phyloP scores from a whole-genome alignment of 2,329 filamentous ascomycete genomes.

The Hypoxylon sp. region DNA sequence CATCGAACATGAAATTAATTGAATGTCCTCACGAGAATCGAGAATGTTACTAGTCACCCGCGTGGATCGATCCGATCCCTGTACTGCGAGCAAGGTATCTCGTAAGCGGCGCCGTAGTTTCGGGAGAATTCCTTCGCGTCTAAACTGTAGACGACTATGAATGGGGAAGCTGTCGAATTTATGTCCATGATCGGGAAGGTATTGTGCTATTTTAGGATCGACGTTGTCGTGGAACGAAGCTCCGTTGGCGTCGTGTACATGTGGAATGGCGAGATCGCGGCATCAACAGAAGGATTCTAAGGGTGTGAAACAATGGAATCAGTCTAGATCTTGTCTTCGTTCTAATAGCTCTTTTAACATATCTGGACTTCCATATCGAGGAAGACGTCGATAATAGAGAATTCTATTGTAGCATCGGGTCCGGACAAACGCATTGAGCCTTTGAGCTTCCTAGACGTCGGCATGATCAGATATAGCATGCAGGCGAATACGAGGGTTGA shows the following conservation, averaged over 20 bases:
- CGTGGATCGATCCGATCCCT: neutral
- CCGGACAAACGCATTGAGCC: neutral
- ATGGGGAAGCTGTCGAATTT: constrained; percentile 2
- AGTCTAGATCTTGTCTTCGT: constrained; percentile 7
- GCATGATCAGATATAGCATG: neutral
- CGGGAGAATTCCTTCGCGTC: constrained; percentile 16
- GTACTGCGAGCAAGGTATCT: too few species aligned
- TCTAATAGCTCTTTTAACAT: neutral
- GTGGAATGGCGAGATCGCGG: neutral
- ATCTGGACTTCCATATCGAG: neutral
- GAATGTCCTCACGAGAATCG: constrained; percentile 2
- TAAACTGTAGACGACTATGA: neutral
- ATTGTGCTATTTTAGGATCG: constrained; percentile 25
- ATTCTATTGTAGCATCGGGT: neutral
- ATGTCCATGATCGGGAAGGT: neutral
- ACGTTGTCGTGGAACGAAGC: constrained; percentile 10
- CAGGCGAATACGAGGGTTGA: constrained; percentile 20
- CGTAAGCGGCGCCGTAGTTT: neutral
- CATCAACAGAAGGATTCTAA: constrained; percentile 5
- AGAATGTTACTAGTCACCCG: constrained; percentile 6
- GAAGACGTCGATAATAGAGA: neutral
- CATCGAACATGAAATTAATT: neutral
- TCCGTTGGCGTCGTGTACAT: neutral
- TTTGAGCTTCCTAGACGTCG: neutral
- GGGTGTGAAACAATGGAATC: constrained; percentile 11